Base-by-base conservation (phyloP, 768 basidiomycete genomes). In the Trametes cinnabarina region DNA sequence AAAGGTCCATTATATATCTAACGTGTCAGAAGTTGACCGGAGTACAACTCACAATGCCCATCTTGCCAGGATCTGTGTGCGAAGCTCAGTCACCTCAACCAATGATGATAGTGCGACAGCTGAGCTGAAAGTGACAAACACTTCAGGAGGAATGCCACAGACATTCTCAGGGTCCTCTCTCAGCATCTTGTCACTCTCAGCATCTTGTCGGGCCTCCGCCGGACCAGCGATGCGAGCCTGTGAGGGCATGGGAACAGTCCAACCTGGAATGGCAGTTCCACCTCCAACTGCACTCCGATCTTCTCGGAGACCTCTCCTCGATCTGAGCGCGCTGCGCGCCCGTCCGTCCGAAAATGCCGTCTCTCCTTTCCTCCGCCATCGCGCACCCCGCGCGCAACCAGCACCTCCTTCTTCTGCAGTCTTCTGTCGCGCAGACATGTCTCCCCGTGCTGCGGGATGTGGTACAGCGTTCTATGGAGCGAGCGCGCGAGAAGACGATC, bases 401-500 rank as follows among this genome's bases (percentile, higher is more conserved):
- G 51, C 59, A 54, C 0, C 54, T 70, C 26, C 51, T 68, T 8
- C 57, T 70, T 15, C 34, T 71, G 15, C 70, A 69, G 55, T 70
- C 68, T 0, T 67, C 70, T 0, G 37, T 59, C 10, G 67, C 69
- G 0, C 70, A 71, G 48, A 61, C 69, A 61, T 65, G 65, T 47
- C 50, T 71, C 8, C 62, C 68, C 0, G 34, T 70, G 7, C 37
- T 71, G 15, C 65, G 63, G 26, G 48, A 49, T 6, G 10, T 67
- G 1, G 44, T 68, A 1, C 10, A 32, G 34, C 20, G 51, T 26
- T 34, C 63, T 20, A 52, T 39, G 14, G 39, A 53, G 15, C 62
- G 51, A 70, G 57, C 60, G 48, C 65, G 57, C 59, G 63, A 61
- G 42, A 61, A 64, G 14, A 60, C 75, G 26, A 58, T 87, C 25